A percentile compares a stretch with the other conserved stretches of the same genome.
Evolutionary conservation across 805 yeast genomes (phyloP).

Genomic region (Pichia exigua): DNA sequence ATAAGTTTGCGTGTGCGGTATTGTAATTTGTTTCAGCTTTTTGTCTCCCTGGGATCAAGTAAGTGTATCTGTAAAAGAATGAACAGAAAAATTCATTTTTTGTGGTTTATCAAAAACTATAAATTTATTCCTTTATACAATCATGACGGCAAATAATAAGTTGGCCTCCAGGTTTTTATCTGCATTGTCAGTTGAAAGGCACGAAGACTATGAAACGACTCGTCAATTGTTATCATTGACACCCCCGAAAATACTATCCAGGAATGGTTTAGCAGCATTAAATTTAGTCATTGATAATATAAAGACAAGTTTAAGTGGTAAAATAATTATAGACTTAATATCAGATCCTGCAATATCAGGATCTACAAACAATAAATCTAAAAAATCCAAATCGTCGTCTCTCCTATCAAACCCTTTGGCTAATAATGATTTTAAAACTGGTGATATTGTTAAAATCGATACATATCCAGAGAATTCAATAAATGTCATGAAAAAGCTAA

Average conservation of each 20-base stretch:
- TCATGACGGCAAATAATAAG: conserved; percentile 9
- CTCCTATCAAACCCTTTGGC: conserved; percentile 25
- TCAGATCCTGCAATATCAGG: conserved; percentile 27
- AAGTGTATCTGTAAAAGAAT: too few species aligned
- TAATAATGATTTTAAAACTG: conserved; percentile 46
- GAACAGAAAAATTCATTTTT: background rate
- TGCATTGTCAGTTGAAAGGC: conserved; percentile 40
- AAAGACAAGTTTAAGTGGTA: conserved; percentile 76
- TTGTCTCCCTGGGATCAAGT: background rate
- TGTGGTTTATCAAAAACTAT: background rate
- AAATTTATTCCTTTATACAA: background rate
- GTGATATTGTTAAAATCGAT: conserved; percentile 68
- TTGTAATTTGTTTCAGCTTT: background rate
- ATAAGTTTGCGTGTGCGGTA: background rate
- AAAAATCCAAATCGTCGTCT: conserved; percentile 21
- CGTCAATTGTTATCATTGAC: conserved; percentile 35
- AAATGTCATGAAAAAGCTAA: conserved; percentile 18
- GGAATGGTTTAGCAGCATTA: conserved; percentile 66
- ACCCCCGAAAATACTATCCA: conserved; percentile 59
- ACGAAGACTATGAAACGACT: conserved; percentile 45
- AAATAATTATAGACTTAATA: conserved; percentile 53
- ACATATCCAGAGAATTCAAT: conserved; percentile 29
- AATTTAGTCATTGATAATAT: conserved; percentile 56
- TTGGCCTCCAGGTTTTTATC: conserved; percentile 32
- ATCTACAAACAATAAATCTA: conserved; percentile 14